Base-by-base conservation (phyloP, 495 filamentous ascomycete species). In the Hypoxylon fuscum region DNA sequence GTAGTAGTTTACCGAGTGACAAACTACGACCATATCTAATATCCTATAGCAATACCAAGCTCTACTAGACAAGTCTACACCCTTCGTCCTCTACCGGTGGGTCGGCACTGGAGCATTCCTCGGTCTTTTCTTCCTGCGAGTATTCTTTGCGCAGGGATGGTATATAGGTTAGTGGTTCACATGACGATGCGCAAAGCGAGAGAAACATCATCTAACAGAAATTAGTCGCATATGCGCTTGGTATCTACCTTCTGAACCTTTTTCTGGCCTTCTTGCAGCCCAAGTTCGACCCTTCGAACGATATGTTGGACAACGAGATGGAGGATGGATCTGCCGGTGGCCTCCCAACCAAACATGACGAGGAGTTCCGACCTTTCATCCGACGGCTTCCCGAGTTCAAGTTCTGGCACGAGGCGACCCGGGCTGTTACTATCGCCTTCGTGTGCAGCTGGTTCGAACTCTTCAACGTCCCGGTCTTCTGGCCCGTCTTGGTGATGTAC, bases 241-340 rank as follows among this genome's bases (percentile, higher is more conserved):
- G 95, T 58, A 98, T 98, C 83, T 98, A 98, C 82, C 92, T 98
- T 41, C 88, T 98, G 52, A 98, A 98, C 80, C 87, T 98, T 52
- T 98, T 98, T 87, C 92, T 98, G 73, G 96, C 96, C 61, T 98
- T 98, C 83, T 84, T 98, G 14, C 90, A 93, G 68, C 95, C 95
- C 59, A 98, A 98, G 82, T 97, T 98, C 84, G 95, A 98, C 79
- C 95, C 96, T 23, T 96, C 92, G 31, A 91, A 96, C 69, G 94
- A 96, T 58, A 86, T 91, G 66, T 68, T 83, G 52, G 95, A 98
- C 75, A 93, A 94, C 66, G 92, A 93, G 58, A 93, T 98, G 77
- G 95, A 98, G 72, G 94, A 97, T 70, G 95, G 95, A 61, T 82
- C 90, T 6, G 85, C 86, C 10, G 87, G 81, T 52, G 81, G 83